These are phyloP conservation scores for Solanum peruvianum DNA, from an alignment of 257 asterid species.

Conservation along the genomic window DNA sequence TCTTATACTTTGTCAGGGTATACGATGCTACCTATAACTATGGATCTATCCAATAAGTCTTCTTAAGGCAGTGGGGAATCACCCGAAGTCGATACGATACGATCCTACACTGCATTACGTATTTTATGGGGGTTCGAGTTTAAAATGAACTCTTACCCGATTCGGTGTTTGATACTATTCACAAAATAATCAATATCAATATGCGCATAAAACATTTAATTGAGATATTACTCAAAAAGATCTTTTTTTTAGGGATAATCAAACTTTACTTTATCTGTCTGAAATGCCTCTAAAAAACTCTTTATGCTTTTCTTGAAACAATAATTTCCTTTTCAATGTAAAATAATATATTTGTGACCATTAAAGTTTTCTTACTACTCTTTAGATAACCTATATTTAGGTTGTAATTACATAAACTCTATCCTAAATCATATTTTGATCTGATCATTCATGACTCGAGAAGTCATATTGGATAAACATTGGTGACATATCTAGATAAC, in stretches of 20 bases:
- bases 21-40: not conserved
- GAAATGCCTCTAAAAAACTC: too few relatives aligned
- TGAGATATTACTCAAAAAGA: not conserved
- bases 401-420: not conserved
- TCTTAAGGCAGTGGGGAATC: not conserved
- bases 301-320: not conserved
- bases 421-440: not conserved
- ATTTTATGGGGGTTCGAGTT: not conserved
- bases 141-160: not conserved
- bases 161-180: not conserved
- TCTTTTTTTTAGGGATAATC: too few relatives aligned
- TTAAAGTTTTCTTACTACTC: not conserved
- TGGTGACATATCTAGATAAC: not conserved
- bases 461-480: not conserved
- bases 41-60: not conserved
- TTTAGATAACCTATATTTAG: not conserved
- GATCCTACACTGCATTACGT: not conserved
- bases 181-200: not conserved
- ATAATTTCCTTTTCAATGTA: too few relatives aligned
- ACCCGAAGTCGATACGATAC: not conserved
- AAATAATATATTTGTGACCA: not conserved
- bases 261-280: not conserved
- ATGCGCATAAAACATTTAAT: not conserved
- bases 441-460: too few relatives aligned
- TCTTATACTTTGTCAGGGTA: too few relatives aligned